A percentile compares a stretch with the other conserved stretches of the same genome.
Conservation (phyloP, 2,329 filamentous ascomycete species). For the Amphichorda felina region DNA sequence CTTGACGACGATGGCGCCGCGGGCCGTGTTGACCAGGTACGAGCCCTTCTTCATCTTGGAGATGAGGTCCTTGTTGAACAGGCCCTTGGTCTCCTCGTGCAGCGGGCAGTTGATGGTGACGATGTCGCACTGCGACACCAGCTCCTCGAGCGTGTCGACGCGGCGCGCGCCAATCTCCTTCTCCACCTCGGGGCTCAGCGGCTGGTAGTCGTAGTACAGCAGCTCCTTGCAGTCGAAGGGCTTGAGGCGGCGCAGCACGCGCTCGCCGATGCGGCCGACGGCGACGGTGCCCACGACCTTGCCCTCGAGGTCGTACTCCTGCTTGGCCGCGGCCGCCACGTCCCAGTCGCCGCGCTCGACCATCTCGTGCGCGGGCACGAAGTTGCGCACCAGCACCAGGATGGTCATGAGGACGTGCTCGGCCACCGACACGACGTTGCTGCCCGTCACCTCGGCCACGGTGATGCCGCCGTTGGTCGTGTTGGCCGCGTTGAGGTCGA, state of each 20-base stretch:
- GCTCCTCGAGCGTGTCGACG: constrained; percentile 81
- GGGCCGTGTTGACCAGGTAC: constrained; percentile 97
- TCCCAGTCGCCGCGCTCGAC: constrained; percentile 86
- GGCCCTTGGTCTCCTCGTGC: constrained; percentile 90
- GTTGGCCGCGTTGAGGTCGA: constrained; percentile 95
- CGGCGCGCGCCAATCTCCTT: constrained; percentile 91
- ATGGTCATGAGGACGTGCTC: constrained; percentile 99
- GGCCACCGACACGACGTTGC: constrained; percentile 95
- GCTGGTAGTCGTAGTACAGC: constrained; percentile 99
- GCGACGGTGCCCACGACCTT: constrained; percentile 98
- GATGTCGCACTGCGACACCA: constrained; percentile 87
- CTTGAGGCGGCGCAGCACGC: constrained; percentile 91
- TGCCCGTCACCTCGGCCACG: constrained; percentile 94
- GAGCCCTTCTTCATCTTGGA: constrained; percentile 98
- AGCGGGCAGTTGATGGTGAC: constrained; percentile 99
- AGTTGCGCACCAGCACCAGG: constrained; percentile 91
- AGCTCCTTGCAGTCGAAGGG: constrained; percentile 99
- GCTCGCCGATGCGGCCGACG: constrained; percentile 95
- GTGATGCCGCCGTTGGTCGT: constrained; percentile 96
- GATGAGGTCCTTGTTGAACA: constrained; percentile 98
- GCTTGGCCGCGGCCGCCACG: constrained; percentile 91
- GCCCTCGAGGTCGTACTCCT: constrained; percentile 93
- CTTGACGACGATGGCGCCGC: constrained; percentile 98
- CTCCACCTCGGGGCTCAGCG: constrained; percentile 72
- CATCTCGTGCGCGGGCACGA: constrained; percentile 93